These are phyloP conservation scores for Dictyostelium firmibasis DNA, from an alignment of 78 protist genomes.

Conservation along the genomic window DNA sequence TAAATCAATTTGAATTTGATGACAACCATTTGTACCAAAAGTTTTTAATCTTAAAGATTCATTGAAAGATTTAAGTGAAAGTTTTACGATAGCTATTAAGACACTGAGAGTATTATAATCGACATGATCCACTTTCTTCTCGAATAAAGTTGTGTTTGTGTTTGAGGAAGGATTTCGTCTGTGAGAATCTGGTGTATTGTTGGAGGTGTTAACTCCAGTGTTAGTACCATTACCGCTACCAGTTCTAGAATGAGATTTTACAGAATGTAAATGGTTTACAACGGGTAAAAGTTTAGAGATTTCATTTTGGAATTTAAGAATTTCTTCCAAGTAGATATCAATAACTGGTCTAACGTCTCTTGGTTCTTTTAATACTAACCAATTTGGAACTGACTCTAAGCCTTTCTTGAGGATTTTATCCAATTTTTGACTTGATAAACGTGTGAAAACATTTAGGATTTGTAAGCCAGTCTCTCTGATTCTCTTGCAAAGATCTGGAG, in stretches of 20 bases:
- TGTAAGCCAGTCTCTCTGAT: conserved; percentile 49
- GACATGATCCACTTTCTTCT: conserved; percentile 37
- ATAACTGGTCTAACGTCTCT: conserved; percentile 61
- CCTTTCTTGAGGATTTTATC: conserved; percentile 49
- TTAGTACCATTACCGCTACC: background rate
- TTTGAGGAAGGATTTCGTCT: background rate
- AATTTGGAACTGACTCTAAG: conserved; percentile 45
- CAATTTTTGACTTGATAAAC: conserved; percentile 28
- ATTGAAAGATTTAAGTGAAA: conserved; percentile 38
- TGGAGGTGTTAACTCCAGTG: background rate
- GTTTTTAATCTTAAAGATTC: conserved; percentile 58
- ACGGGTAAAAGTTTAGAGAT: conserved; percentile 6
- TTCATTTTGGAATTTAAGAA: conserved; percentile 4
- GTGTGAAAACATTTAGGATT: conserved; percentile 4
- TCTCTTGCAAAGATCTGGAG: conserved; percentile 50
- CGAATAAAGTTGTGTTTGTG: conserved; percentile 3
- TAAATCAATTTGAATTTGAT: conserved; percentile 62
- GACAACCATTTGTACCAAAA: conserved; percentile 72
- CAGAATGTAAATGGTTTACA: background rate
- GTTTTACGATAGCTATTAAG: conserved; percentile 15
- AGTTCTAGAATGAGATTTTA: conserved; percentile 4
- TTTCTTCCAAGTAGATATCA: conserved; percentile 27
- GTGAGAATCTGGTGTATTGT: background rate
- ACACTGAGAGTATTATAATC: conserved; percentile 33
- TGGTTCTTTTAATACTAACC: conserved; percentile 69